Base-by-base conservation (phyloP, 192 early-diverging fungal species). In the Allomyces macrogynus region DNA sequence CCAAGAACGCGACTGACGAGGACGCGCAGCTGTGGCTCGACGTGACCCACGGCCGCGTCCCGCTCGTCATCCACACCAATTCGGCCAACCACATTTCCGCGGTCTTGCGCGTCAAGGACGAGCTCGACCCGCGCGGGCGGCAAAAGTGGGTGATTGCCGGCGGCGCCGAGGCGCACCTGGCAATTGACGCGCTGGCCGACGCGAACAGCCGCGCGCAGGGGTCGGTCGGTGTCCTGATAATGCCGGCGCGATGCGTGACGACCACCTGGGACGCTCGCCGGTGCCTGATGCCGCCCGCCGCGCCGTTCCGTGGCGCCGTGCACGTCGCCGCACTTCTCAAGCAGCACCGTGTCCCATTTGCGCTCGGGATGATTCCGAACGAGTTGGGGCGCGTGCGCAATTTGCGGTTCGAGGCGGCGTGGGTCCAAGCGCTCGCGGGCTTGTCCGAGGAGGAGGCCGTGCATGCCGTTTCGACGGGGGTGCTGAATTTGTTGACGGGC, bases 331-430 rank as follows among this genome's bases (percentile, higher is more conserved):
- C 77, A 64, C 79, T 85, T 24, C 66, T 91, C 43, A 62, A 71
- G 14, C 80, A 87, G 14, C 81, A 82, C 10, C 82, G 84, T 10
- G 86, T 91, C 24, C 66, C 80, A 42, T 87, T 91, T 24, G 83
- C 85, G 5, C 78, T 84, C 65, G 89, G 87, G 70, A 76, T 73
- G 62, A 86, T 89, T 66, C 89, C 49, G 0, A n/a, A 57, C 16
- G 49, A 57, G 20, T 10, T 57, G 4, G 49, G 16, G 49, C 20
- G 16, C 16, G 49, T 57, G 49, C 49, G 49, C 49, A 57, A 57
- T n/a, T 57, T 57, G 49, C 49, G 49, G 49, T 57, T 57, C 12
- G 49, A 57, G 49, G 49, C 49, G 0, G 49, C 16, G 20, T 57
- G 49, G 49, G 20, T 57, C 49, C 49, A n/a, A 3, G 16, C 16